A percentile compares a stretch with the other conserved stretches of the same genome.
These are phyloP conservation scores for Lachancea thermotolerans DNA, from an alignment of 805 yeast species.

Conservation along the genomic window DNA sequence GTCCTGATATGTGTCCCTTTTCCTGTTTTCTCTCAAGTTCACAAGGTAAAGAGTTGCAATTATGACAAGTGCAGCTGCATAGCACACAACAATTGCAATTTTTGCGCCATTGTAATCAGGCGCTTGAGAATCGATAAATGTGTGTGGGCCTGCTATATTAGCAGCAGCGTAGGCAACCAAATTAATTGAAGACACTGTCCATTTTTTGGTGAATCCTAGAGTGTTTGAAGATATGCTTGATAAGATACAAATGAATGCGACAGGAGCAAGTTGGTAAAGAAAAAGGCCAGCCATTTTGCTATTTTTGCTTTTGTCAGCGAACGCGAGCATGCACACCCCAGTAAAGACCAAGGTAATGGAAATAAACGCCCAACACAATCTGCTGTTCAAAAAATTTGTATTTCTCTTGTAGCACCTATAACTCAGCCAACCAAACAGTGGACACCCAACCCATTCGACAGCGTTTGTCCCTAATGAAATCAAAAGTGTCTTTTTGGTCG, in stretches of 20 bases:
- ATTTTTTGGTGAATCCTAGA: conserved; percentile 64
- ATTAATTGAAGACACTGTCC: conserved; percentile 45
- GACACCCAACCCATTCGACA: conserved; percentile 31
- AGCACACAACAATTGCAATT: conserved; percentile 40
- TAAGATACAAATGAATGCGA: conserved; percentile 25
- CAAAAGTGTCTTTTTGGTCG: conserved; percentile 33
- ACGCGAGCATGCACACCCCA: conserved; percentile 38
- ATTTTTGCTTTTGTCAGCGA: conserved; percentile 25
- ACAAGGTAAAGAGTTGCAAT: conserved; percentile 27
- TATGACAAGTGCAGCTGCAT: conserved; percentile 32
- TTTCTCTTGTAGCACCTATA: conserved; percentile 15
- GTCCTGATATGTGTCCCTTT: conserved; percentile 29
- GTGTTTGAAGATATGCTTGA: conserved; percentile 37
- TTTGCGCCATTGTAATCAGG: conserved; percentile 51
- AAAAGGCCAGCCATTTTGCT: conserved; percentile 33
- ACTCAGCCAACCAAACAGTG: conserved; percentile 25
- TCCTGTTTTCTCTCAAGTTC: conserved; percentile 33
- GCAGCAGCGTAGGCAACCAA: conserved; percentile 59
- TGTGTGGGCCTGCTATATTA: conserved; percentile 62
- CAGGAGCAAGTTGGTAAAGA: conserved; percentile 29
- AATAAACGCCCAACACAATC: conserved; percentile 30
- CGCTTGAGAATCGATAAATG: conserved; percentile 46
- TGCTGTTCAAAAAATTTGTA: conserved; percentile 13
- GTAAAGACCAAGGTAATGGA: conserved; percentile 24
- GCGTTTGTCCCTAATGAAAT: conserved; percentile 39